phyloP scores from a whole-genome alignment of 2,329 filamentous ascomycete genomes.

The Chrysosporium queenslandicum region DNA sequence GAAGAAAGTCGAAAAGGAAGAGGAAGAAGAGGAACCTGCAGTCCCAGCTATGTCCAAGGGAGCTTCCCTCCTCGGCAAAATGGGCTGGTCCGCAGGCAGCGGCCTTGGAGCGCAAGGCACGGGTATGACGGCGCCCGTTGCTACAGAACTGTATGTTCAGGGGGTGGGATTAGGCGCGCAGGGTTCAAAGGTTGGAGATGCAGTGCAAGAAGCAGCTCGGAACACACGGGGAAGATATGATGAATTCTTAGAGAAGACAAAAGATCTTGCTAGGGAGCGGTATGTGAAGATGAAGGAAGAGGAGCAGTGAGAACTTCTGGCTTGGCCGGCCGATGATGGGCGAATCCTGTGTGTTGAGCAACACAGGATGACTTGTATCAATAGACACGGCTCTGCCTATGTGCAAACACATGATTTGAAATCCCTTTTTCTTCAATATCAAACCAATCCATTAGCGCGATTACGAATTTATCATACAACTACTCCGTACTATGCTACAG shows the following conservation, averaged over 20 bases:
- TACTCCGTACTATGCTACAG: too few relatives aligned
- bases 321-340: background rate
- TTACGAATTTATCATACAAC: too few relatives aligned
- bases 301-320: background rate
- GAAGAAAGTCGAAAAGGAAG: conserved; percentile 27
- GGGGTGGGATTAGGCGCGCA: conserved; percentile 43
- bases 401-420: too few relatives aligned
- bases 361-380: too few relatives aligned
- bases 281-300: conserved; percentile 34
- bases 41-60: conserved; percentile 37
- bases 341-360: too few relatives aligned
- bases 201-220: conserved; percentile 39
- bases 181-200: conserved; percentile 42
- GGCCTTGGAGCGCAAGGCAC: conserved; percentile 42
- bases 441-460: too few relatives aligned
- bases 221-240: conserved; percentile 41
- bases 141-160: conserved; percentile 41
- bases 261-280: conserved; percentile 38
- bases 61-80: conserved; percentile 42
- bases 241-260: conserved; percentile 41
- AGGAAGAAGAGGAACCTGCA: conserved; percentile 23
- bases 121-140: conserved; percentile 40
- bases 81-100: conserved; percentile 42
- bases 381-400: too few relatives aligned
- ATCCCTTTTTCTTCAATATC: too few relatives aligned